Base-by-base conservation (phyloP, 768 basidiomycete genomes). In the Mycena venus region DNA sequence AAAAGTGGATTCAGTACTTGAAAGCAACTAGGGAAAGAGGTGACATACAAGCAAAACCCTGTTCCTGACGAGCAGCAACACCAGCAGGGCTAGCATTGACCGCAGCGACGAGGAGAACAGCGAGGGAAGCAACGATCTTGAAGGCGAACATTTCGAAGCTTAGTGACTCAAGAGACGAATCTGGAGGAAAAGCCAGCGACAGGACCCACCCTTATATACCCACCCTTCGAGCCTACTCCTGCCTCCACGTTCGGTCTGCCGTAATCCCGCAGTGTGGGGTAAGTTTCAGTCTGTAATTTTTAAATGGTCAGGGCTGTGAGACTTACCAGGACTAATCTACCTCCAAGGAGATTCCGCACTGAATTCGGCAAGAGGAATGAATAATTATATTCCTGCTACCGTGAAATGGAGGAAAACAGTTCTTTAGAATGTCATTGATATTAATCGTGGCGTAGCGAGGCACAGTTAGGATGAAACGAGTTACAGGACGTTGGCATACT, bases 91-190 rank as follows among this genome's bases (percentile, higher is more conserved):
- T 62, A 44, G 60, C 60, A 62, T 62, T 62, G 60, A 62, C 40
- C 12, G 60, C 40, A 12, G 60, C 40, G 60, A 44, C 38, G 60
- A 62, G 40, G 60, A 62, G 60, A 62, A 62, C 60, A 44, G 60
- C 60, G 60, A 62, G 40, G 60, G 60, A 62, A 62, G 60, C 60
- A 44, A 62, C 40, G 38, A 62, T 62, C 60, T 62, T 62, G 60
- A 62, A 62, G 42, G 60, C 60, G 60, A 62, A 62, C 60, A 62
- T 62, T 62, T 44, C 60, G 44, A 62, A 62, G 27, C 40, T 29
- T 62, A 38, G 58, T 62, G 61, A 62, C 29, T 29, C 61, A 44
- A 61, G 27, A 47, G 61, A 44, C 44, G 29, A 62, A 62, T 60
- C 59, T 60, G 34, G 36, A 62, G 44, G 31, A 62, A 62, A 29